phyloP scores from a whole-genome alignment of 2,329 filamentous ascomycete genomes.

The Sphaerulina vaccinii region DNA sequence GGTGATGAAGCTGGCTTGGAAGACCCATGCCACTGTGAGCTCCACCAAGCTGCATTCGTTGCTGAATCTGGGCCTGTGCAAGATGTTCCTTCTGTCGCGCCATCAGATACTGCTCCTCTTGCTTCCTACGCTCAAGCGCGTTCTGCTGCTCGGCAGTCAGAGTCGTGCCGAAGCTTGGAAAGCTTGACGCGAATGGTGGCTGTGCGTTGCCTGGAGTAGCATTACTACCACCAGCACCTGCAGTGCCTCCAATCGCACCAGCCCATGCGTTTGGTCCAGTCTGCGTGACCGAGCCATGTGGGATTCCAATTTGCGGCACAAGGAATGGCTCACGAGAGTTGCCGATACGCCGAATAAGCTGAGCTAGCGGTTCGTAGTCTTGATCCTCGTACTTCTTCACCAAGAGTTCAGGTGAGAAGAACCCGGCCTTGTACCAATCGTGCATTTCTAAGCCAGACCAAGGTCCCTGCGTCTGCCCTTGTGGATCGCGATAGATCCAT shows the following conservation, averaged over 20 bases:
- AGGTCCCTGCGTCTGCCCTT: constrained; percentile 86
- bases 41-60: constrained; percentile 65
- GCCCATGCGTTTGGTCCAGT: constrained; percentile 46
- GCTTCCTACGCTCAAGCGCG: constrained; percentile 90
- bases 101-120: constrained; percentile 97
- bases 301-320: constrained; percentile 93
- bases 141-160: constrained; percentile 98
- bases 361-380: constrained; percentile 92
- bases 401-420: constrained; percentile 90
- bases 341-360: constrained; percentile 90
- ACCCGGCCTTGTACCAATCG: constrained; percentile 98
- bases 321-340: constrained; percentile 97
- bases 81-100: constrained; percentile 93
- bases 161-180: constrained; percentile 94
- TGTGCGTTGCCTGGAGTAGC: constrained; percentile 42
- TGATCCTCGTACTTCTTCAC: constrained; percentile 93
- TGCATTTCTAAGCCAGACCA: constrained; percentile 99
- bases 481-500: constrained; percentile 96
- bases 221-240: constrained; percentile 6
- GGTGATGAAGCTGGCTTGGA: constrained; percentile 73
- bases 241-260: constrained; percentile 27
- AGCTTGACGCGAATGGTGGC: constrained; percentile 87
- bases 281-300: constrained; percentile 69
- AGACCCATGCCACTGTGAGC: constrained; percentile 43
- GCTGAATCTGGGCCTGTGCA: constrained; percentile 77